Evolutionary conservation across 2,329 filamentous ascomycete genomes (phyloP).

Genomic region (Cadophora sp.): DNA sequence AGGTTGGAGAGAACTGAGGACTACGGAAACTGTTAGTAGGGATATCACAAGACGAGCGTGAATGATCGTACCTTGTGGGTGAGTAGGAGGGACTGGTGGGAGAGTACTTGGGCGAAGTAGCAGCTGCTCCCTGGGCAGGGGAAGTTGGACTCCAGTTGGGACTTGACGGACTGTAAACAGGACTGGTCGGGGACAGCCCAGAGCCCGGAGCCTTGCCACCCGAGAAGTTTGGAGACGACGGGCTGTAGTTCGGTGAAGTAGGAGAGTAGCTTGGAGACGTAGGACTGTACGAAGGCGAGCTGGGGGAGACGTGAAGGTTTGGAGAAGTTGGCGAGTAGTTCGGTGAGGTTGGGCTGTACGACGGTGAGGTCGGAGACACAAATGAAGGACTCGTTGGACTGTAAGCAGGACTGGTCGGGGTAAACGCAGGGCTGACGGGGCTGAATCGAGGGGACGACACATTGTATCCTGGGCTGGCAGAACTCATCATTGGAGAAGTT

Average conservation of each 20-base stretch:
- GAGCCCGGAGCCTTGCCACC: constrained; percentile 39
- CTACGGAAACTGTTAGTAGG: constrained; percentile 31
- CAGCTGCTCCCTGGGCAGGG: constrained; percentile 38
- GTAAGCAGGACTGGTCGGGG: constrained; percentile 45
- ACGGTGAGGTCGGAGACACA: constrained; percentile 72
- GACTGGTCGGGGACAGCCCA: constrained; percentile 43
- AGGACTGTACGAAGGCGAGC: constrained; percentile 43
- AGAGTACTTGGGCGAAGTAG: constrained; percentile 50
- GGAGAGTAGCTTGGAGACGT: constrained; percentile 44
- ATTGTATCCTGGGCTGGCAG: constrained; percentile 59
- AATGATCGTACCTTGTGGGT: constrained; percentile 17
- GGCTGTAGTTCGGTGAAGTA: constrained; percentile 41
- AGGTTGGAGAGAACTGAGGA: constrained; percentile 43
- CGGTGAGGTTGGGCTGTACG: constrained; percentile 78
- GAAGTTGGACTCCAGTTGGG: constrained; percentile 44
- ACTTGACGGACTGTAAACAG: constrained; percentile 43
- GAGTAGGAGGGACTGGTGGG: constrained; percentile 33
- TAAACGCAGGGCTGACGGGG: constrained; percentile 59
- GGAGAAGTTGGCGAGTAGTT: constrained; percentile 76
- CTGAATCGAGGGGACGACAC: constrained; percentile 58
- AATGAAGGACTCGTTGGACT: constrained; percentile 46
- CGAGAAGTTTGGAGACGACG: constrained; percentile 42
- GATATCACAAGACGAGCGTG: not conserved
- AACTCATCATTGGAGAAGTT: constrained; percentile 63
- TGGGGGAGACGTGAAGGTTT: constrained; percentile 58